Conservation (phyloP, 352 stramenopile genomes). For the Globisporangium polare region DNA sequence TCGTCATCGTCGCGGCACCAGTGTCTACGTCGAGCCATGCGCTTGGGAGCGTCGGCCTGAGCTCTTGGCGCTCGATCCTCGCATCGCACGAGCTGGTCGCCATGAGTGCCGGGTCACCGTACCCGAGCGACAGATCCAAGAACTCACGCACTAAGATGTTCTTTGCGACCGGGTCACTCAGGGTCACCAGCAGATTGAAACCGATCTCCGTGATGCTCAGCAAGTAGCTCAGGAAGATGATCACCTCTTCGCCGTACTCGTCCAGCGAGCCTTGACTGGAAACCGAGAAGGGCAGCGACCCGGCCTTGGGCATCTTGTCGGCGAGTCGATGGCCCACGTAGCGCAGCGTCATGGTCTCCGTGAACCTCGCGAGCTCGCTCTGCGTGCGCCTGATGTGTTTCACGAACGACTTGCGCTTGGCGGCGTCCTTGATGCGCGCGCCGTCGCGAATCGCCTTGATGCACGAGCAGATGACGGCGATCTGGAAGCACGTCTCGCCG, state of each 20-base stretch:
- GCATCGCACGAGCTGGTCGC: slow-evolving; percentile 75
- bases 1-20: slow-evolving; percentile 3
- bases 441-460: slow-evolving; percentile 49
- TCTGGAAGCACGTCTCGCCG: slow-evolving; percentile 39
- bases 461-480: slow-evolving; percentile 60
- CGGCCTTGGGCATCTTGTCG: slow-evolving; percentile 41
- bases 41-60: slow-evolving; percentile 43
- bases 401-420: slow-evolving; percentile 67
- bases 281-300: slow-evolving; percentile 18
- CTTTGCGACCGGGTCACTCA: slow-evolving; percentile 55
- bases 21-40: slow-evolving; percentile 56
- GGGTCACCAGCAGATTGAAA: slow-evolving; percentile 54
- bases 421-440: slow-evolving; percentile 25
- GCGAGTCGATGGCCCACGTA: slow-evolving; percentile 63
- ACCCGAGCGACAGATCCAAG: slow-evolving; percentile 47
- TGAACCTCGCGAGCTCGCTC: slow-evolving; percentile 44
- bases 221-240: slow-evolving; percentile 56
- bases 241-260: slow-evolving; percentile 46
- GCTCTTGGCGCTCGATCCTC: slow-evolving; percentile 51
- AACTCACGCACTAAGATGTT: slow-evolving; percentile 73
- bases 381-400: slow-evolving; percentile 55
- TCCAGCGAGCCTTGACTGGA: slow-evolving; percentile 43
- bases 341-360: slow-evolving; percentile 53
- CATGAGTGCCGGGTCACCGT: slow-evolving; percentile 46
- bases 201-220: slow-evolving; percentile 65